Base-by-base conservation (phyloP, 345 rosid species). In the Crucihimalaya himalaica region DNA sequence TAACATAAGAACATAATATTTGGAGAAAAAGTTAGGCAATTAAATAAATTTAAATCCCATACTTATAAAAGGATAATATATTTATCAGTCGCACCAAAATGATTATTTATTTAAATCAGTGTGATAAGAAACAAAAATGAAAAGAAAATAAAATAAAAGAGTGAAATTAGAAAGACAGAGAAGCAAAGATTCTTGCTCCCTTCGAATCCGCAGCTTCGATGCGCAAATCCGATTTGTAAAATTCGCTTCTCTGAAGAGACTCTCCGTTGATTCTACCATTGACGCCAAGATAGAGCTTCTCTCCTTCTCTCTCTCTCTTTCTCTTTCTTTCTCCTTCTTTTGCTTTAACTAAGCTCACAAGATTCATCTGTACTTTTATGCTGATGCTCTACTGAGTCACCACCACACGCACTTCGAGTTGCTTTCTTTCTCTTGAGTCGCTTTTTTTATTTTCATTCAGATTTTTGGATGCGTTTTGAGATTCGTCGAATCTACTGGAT, bases 141-240 rank as follows among this genome's bases (percentile, higher is more conserved):
- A 37, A 4, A 8, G 10, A 15, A 28, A 14, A 13, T 13, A 6
- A 28, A n/a, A 66, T 1, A 58, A 39, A 29, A 34, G 56, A 1
- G 55, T 14, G 71, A 70, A 63, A 56, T 23, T 37, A 64, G 66
- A 50, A 56, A 57, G 35, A 77, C 70, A 40, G 61, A 23, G 68
- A 70, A 65, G 70, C 67, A 77, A 64, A 77, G 79, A 76, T 76
- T 63, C 66, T 69, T 45, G 66, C 52, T 54, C 65, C 79, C 75
- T 76, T 54, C n/a, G n/a, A n/a, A n/a, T n/a, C n/a, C n/a, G n/a
- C n/a, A n/a, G n/a, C n/a, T 39, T 27, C 10, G 13, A 50, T 37
- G 13, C 66, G 5, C 37, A 37, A 45, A 57, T 69, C 74, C 13
- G 74, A 54, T 69, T 68, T 52, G 74, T 46, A 31, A 21, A 29